Conservation (phyloP, 768 basidiomycete genomes). For the Xerocomellus dryophilus region DNA sequence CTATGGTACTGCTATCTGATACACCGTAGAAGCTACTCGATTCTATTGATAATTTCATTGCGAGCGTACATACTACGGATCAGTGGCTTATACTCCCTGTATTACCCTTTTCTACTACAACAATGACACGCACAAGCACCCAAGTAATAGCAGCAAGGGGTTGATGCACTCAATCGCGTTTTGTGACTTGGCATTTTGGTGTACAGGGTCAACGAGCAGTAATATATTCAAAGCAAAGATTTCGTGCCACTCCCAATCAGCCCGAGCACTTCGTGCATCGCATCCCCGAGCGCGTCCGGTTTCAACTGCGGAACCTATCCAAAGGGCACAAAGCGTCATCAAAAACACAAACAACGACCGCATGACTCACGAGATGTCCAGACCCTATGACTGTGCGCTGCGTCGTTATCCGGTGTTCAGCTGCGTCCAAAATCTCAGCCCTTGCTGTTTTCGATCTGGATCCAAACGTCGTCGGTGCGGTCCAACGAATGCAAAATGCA, state of each 20-base stretch:
- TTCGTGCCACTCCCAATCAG: constrained; percentile 5
- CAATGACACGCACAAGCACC: background rate
- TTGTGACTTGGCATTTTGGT: background rate
- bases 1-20: no score
- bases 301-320: constrained; percentile 29
- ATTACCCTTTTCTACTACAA: no score
- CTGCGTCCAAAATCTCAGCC: constrained; percentile 29
- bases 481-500: background rate
- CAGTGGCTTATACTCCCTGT: no score
- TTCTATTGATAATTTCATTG: no score
- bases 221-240: constrained; percentile 15
- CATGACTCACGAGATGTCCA: constrained; percentile 29
- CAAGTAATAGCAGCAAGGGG: no score
- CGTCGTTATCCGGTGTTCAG: constrained; percentile 19
- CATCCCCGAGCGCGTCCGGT: constrained; percentile 27
- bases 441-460: constrained; percentile 26
- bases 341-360: background rate
- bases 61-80: no score
- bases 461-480: no score
- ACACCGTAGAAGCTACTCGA: no score
- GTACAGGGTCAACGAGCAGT: background rate
- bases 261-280: constrained; percentile 24
- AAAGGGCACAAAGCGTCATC: background rate
- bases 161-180: no score
- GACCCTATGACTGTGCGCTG: constrained; percentile 25